Percentiles rank a stretch among this genome's conserved stretches.
phyloP scores from a whole-genome alignment of 2,329 filamentous ascomycete species.

The Colletotrichum coccodes region DNA sequence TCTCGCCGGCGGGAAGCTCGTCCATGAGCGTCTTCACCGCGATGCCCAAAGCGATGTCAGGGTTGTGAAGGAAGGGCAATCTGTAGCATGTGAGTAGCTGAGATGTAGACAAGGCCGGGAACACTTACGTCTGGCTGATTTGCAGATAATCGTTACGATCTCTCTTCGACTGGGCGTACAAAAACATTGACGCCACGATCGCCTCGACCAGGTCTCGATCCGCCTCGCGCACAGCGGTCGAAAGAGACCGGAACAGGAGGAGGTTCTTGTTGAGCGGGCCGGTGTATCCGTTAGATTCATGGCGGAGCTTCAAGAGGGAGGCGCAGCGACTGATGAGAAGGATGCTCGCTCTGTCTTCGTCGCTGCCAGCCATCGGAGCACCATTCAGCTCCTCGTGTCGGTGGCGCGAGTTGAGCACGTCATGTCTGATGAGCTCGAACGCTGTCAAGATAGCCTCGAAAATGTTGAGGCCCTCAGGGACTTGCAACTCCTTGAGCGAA shows the following conservation, averaged over 20 bases:
- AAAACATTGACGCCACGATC: conserved; percentile 80
- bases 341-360: conserved; percentile 81
- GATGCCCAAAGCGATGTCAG: conserved; percentile 81
- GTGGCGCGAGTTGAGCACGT: conserved; percentile 78
- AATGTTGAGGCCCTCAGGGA: conserved; percentile 57
- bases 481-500: conserved; percentile 52
- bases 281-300: conserved; percentile 90
- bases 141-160: conserved; percentile 73
- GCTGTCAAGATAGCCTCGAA: conserved; percentile 86
- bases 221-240: conserved; percentile 80
- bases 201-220: conserved; percentile 88
- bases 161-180: conserved; percentile 82
- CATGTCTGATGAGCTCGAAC: conserved; percentile 84
- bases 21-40: conserved; percentile 84
- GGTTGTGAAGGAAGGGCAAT: conserved; percentile 75
- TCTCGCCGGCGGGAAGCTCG: conserved; percentile 71
- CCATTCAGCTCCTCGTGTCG: conserved; percentile 65
- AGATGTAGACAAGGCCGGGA: conserved; percentile 29
- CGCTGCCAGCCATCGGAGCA: conserved; percentile 65
- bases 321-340: conserved; percentile 88
- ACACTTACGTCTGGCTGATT: conserved; percentile 76
- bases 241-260: conserved; percentile 85
- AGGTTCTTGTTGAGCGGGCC: conserved; percentile 92
- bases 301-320: conserved; percentile 82
- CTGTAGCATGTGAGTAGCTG: conserved; percentile 44